These are phyloP conservation scores for Arthrobotrys sinensis DNA, from an alignment of 2,329 filamentous ascomycete genomes.

Conservation along the genomic window DNA sequence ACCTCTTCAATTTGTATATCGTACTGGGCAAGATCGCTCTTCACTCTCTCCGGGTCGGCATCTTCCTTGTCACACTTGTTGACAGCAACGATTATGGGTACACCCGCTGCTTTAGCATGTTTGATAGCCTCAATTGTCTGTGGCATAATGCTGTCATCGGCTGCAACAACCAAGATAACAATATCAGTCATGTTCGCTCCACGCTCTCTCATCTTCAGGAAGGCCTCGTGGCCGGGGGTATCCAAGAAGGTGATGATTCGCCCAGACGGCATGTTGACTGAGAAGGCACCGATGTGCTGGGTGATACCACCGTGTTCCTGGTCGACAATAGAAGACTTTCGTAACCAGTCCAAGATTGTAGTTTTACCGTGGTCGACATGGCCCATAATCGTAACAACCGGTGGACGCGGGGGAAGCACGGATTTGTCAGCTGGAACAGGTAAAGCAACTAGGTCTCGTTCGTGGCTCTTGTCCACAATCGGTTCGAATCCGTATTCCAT, in stretches of 20 bases:
- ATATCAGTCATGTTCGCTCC: constrained; percentile 98
- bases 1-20: constrained; percentile 94
- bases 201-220: constrained; percentile 93
- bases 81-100: constrained; percentile 97
- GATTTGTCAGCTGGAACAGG: constrained; percentile 79
- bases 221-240: constrained; percentile 95
- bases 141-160: constrained; percentile 97
- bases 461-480: constrained; percentile 77
- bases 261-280: constrained; percentile 86
- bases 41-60: constrained; percentile 84
- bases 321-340: constrained; percentile 91
- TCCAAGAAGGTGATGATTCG: constrained; percentile 97
- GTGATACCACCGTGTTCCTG: constrained; percentile 97
- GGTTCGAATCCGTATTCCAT: constrained; percentile 95
- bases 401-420: constrained; percentile 80
- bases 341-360: constrained; percentile 91
- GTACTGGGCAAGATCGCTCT: constrained; percentile 85
- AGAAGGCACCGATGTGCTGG: constrained; percentile 98
- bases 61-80: constrained; percentile 96
- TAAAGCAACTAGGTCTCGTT: constrained; percentile 79
- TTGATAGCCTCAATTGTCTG: constrained; percentile 97
- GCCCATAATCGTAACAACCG: constrained; percentile 98
- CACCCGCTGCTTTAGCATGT: constrained; percentile 86
- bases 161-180: constrained; percentile 93
- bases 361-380: constrained; percentile 99